Evolutionary conservation across 208 protist genomes (phyloP).

Genomic region (Trypanosoma theileri): DNA sequence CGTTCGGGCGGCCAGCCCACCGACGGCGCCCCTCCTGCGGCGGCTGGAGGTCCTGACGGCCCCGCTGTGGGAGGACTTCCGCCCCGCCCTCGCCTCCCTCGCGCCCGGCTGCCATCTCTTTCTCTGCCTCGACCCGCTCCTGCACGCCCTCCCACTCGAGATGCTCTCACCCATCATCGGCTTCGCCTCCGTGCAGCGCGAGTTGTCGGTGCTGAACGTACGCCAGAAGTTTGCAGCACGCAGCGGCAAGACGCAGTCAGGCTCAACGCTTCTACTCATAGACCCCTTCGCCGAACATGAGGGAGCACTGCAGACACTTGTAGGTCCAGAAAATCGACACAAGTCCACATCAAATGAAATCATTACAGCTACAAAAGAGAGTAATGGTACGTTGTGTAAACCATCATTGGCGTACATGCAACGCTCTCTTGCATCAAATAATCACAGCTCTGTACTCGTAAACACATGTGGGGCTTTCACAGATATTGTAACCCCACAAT

Average conservation of each 20-base stretch:
- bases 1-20: background rate
- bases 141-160: slow-evolving; percentile 74
- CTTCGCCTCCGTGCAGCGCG: slow-evolving; percentile 56
- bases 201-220: slow-evolving; percentile 50
- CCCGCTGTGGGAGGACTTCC: slow-evolving; percentile 50
- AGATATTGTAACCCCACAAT: slow-evolving; percentile 33
- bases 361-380: slow-evolving; percentile 38
- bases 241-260: slow-evolving; percentile 16
- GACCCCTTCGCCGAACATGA: slow-evolving; percentile 68
- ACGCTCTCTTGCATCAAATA: slow-evolving; percentile 33
- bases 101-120: slow-evolving; percentile 47
- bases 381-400: slow-evolving; percentile 21
- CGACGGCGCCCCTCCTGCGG: slow-evolving; percentile 17
- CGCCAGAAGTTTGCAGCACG: slow-evolving; percentile 35
- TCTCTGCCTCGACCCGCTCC: slow-evolving; percentile 66
- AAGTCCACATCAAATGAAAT: slow-evolving; percentile 24
- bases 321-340: slow-evolving; percentile 22
- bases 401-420: slow-evolving; percentile 44
- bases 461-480: slow-evolving; percentile 51
- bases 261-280: slow-evolving; percentile 42
- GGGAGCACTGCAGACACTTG: slow-evolving; percentile 33
- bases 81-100: slow-evolving; percentile 30
- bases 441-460: slow-evolving; percentile 26
- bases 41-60: slow-evolving; percentile 20
- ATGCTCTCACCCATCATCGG: slow-evolving; percentile 36